Base-by-base conservation (phyloP, 192 early-diverging fungal genomes). In the Backusella circina region DNA sequence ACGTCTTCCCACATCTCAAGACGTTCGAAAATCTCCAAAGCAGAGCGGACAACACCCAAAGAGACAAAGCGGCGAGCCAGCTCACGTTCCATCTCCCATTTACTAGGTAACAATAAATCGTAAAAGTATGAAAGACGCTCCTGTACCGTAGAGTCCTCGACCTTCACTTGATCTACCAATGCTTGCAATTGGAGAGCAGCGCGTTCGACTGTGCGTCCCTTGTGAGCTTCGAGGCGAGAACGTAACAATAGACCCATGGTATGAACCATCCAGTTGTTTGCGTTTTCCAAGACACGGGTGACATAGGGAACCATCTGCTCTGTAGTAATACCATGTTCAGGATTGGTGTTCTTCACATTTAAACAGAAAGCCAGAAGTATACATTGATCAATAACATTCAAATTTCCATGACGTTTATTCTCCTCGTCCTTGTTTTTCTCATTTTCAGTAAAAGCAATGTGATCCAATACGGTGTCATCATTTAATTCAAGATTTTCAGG, bases 291-390 rank as follows among this genome's bases (percentile, higher is more conserved):
- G 8, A 98, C 95, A 57, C 97, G 91, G 66, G 88, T 82, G 4
- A 98, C 94, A 80, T 93, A 99, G 21, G 98, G 96, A 44, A 89
- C 82, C 98, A 99, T 99, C 86, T 98, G 91, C 82, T 99, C 97
- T 33, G 87, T 87, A 7, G 98, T 99, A 28, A 99, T 85, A 35
- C 96, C 98, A 73, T 99, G 90, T 6, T 84, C 89, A 9, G 97
- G 96, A 72, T 97, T 99, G 32, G 92, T 93, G 85, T 98, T 98
- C 70, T 96, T 94, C 75, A 99, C 93, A 79, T 99, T 97, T 54
- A 97, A 77, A 81, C 96, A 93, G 69, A 90, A 92, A 65, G 95
- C 93, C 30, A 99, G 86, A 51, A 99, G 80, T 35, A 99, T 88
- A 66, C 92, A 93, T 77, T 98, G 95, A 83, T 99, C 97, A 41